Base-by-base conservation (phyloP, 1,284 basidiomycete species). In the Mycosarcoma maydis region DNA sequence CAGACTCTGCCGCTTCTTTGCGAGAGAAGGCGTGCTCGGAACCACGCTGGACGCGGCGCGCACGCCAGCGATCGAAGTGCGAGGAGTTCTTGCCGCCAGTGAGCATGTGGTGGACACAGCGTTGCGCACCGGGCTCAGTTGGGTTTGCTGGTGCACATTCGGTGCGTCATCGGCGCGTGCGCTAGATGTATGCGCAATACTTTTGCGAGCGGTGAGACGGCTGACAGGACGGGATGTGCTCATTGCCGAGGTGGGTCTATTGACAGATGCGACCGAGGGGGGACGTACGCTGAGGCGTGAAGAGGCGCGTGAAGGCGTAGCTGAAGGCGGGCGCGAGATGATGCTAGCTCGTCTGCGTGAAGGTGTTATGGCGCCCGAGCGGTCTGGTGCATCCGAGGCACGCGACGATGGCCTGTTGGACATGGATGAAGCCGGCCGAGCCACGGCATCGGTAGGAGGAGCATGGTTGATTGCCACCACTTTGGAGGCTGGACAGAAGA, bases 401-500 rank as follows among this genome's bases (percentile, higher is more conserved):
- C 73, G 66, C 7, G 62, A 60, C 1, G 57, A 61, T 0, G 66
- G 55, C 9, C 76, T 42, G n/a, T 59, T 60, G 11, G 78, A 78
- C 51, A 80, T 50, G 36, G 79, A 69, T 13, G 76, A 78, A 27
- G 73, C 73, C 4, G 79, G 79, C 10, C 79, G 70, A 5, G 77
- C 72, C 2, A 75, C 75, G 5, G 78, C 78, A 46, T 76, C 76
- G 26, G 61, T 73, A 0, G 72, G 72, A 17, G 76, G 66, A 8
- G 45, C 42, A 10, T 62, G 46, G 30, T 57, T 65, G 46, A 78
- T 46, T 16, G 60, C 61, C 4, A 72, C 56, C 22, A 98, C 87
- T 80, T 96, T 96, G 42, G 87, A 85, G 1, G 88, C 85, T 7
- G 90, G 88, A 27, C 94, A 90, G 80, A 98, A 98, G 39, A 98